A percentile compares a stretch with the other conserved stretches of the same genome.
Conservation (phyloP, 108 stramenopile genomes). For the Schizochytrium sp. region DNA sequence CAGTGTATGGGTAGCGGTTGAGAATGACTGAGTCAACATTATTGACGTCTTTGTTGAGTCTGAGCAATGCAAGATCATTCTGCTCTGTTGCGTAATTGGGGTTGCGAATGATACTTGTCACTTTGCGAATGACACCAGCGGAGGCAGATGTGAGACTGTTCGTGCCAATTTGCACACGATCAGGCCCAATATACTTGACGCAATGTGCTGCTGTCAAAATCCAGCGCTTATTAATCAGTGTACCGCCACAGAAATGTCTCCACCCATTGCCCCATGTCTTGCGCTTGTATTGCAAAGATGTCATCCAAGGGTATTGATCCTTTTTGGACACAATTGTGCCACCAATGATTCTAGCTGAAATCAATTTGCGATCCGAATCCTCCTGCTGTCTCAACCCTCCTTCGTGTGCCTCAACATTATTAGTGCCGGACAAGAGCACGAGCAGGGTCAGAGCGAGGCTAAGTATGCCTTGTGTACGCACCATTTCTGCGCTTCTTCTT, state of each 20-base stretch:
- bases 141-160: background rate
- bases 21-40: background rate
- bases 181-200: slow-evolving; percentile 17
- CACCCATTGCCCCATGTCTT: background rate
- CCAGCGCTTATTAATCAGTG: background rate
- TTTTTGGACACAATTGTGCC: background rate
- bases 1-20: slow-evolving; percentile 3
- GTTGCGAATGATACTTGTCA: background rate
- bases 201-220: slow-evolving; percentile 39
- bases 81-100: background rate
- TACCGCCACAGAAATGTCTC: slow-evolving; percentile 10
- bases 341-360: slow-evolving; percentile 10
- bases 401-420: too few species aligned
- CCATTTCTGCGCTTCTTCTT: too few species aligned
- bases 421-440: too few species aligned
- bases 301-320: slow-evolving; percentile 29
- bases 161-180: background rate
- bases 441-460: too few species aligned
- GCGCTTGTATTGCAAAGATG: slow-evolving; percentile 8
- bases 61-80: slow-evolving; percentile 34
- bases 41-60: background rate
- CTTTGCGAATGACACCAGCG: background rate
- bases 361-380: background rate
- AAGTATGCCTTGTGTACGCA: too few species aligned
- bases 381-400: too few species aligned